These are phyloP conservation scores for Globisporangium nunn DNA, from an alignment of 352 stramenopile genomes.

Conservation along the genomic window DNA sequence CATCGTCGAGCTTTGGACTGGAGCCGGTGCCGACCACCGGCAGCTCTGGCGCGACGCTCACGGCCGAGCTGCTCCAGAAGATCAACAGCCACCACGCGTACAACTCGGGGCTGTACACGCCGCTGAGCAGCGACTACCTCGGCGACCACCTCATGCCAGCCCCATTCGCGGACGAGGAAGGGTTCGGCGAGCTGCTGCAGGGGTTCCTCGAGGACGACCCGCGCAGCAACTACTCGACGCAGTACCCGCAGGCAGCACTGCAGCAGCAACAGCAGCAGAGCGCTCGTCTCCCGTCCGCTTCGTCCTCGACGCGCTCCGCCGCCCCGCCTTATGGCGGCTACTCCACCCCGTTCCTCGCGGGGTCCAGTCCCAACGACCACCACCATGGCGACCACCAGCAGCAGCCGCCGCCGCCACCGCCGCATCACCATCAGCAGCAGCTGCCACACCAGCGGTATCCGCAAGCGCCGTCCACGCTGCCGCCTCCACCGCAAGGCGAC, in stretches of 20 bases:
- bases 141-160: slow-evolving; percentile 44
- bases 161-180: slow-evolving; percentile 55
- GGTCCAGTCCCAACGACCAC: not conserved
- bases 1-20: slow-evolving; percentile 9
- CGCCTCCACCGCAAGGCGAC: slow-evolving; percentile 11
- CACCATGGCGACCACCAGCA: slow-evolving; percentile 3
- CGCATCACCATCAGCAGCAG: too few species aligned
- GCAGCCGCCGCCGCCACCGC: slow-evolving; percentile 19
- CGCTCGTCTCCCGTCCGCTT: not conserved
- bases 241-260: slow-evolving; percentile 17
- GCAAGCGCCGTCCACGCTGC: slow-evolving; percentile 13
- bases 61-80: slow-evolving; percentile 15
- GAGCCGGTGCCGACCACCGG: slow-evolving; percentile 5
- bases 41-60: slow-evolving; percentile 1
- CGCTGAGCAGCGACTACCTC: slow-evolving; percentile 21
- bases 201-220: slow-evolving; percentile 68
- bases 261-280: slow-evolving; percentile 13
- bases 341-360: slow-evolving; percentile 1
- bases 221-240: slow-evolving; percentile 5
- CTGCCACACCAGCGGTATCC: slow-evolving; percentile 12
- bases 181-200: slow-evolving; percentile 61
- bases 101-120: slow-evolving; percentile 17
- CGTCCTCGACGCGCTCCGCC: not conserved
- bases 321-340: slow-evolving; percentile 5
- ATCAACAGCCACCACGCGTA: slow-evolving; percentile 18